These are phyloP conservation scores for Monilinia polystroma DNA, from an alignment of 2,329 filamentous ascomycete species.

Conservation along the genomic window DNA sequence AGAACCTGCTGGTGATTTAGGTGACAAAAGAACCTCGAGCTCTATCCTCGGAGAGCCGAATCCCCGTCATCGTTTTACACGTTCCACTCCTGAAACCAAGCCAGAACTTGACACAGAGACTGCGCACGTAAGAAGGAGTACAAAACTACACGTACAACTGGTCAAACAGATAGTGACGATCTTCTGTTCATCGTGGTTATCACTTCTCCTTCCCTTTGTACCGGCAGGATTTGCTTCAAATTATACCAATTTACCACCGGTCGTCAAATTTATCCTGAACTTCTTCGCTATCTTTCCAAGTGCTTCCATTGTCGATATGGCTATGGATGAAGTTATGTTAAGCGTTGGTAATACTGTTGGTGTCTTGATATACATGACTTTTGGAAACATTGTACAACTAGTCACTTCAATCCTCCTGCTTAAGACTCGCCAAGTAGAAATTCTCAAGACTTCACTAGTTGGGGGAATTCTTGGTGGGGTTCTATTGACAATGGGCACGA, in stretches of 20 bases:
- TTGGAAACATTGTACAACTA: no score
- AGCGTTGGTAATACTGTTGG: constrained; percentile 75
- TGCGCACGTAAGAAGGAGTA: no score
- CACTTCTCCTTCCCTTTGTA: not conserved
- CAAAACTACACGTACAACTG: no score
- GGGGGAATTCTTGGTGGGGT: constrained; percentile 77
- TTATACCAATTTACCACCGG: constrained; percentile 56
- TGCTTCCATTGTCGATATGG: constrained; percentile 79
- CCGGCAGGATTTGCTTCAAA: constrained; percentile 68
- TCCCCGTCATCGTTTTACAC: no score
- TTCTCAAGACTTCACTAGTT: constrained; percentile 64
- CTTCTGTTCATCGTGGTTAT: no score
- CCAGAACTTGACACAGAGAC: no score
- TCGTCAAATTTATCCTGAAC: constrained; percentile 78
- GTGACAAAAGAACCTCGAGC: no score
- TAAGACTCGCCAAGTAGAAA: constrained; percentile 51
- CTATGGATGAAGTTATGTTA: constrained; percentile 82
- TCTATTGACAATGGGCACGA: constrained; percentile 54
- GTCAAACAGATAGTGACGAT: no score
- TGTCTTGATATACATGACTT: constrained; percentile 74
- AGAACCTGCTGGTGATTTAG: no score
- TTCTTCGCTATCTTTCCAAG: constrained; percentile 88
- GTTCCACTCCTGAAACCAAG: no score
- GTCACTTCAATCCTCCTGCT: constrained; percentile 37
- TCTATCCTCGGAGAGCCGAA: no score